These are phyloP conservation scores for Artomyces pyxidatus DNA, from an alignment of 768 basidiomycete species.

Conservation along the genomic window DNA sequence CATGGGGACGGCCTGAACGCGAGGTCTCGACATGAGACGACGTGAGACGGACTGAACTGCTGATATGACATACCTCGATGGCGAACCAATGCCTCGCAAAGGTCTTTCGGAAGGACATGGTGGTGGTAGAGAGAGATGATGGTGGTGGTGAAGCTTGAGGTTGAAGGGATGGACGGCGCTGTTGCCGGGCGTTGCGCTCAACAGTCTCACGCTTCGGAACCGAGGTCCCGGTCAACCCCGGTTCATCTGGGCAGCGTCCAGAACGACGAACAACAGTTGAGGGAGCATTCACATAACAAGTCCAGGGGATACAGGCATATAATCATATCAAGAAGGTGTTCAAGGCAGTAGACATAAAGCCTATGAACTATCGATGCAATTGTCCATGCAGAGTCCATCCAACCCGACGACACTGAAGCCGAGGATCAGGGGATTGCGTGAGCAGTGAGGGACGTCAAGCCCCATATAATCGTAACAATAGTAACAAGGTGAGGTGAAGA, in stretches of 20 bases:
- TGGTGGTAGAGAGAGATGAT: background rate
- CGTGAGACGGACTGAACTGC: background rate
- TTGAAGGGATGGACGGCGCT: background rate
- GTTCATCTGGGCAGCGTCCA: too few species aligned
- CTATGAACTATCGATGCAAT: background rate
- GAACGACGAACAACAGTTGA: too few species aligned
- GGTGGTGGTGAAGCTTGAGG: background rate
- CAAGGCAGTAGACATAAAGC: too few species aligned
- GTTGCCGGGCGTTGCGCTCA: background rate
- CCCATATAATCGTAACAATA: background rate
- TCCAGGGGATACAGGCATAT: too few species aligned
- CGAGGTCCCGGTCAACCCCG: too few species aligned
- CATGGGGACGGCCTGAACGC: slow-evolving; percentile 16
- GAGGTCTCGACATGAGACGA: background rate
- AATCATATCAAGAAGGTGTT: too few species aligned
- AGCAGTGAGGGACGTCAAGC: background rate
- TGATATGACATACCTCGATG: slow-evolving; percentile 10
- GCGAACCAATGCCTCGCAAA: slow-evolving; percentile 17
- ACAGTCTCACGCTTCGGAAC: too few species aligned
- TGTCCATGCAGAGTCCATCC: slow-evolving; percentile 2
- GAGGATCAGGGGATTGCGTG: background rate
- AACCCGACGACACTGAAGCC: too few species aligned
- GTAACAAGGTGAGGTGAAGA: background rate
- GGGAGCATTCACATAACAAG: too few species aligned
- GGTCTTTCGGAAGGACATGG: slow-evolving; percentile 5